Evolutionary conservation across 139 green algal genomes (phyloP).

Genomic region (Chlorella sp.): DNA sequence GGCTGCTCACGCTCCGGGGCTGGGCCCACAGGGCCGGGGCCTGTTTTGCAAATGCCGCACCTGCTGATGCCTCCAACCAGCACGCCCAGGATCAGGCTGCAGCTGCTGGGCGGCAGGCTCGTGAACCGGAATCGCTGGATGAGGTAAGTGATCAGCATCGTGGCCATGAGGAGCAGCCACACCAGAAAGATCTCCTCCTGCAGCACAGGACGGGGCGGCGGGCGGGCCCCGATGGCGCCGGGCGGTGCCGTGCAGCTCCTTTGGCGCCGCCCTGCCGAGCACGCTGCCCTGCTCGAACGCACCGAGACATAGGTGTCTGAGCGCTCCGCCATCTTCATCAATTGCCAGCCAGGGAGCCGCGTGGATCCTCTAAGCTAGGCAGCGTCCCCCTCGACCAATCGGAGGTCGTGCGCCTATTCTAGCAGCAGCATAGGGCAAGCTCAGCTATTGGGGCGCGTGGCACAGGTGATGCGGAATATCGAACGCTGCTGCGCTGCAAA

Average conservation of each 20-base stretch:
- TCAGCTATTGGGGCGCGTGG: not conserved
- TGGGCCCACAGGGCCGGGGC: too few relatives aligned
- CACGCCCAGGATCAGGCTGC: slow-evolving; percentile 57
- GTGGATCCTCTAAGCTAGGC: not conserved
- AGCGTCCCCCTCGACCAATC: not conserved
- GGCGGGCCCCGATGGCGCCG: not conserved
- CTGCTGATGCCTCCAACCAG: slow-evolving; percentile 21
- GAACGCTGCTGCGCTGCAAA: not conserved
- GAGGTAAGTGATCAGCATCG: slow-evolving; percentile 50
- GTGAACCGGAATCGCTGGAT: slow-evolving; percentile 50
- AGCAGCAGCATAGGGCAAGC: not conserved
- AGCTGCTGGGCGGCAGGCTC: slow-evolving; percentile 45
- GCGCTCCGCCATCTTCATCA: not conserved
- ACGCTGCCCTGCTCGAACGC: not conserved
- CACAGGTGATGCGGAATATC: not conserved
- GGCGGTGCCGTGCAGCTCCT: not conserved
- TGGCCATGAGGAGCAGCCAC: slow-evolving; percentile 55
- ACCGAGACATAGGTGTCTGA: not conserved
- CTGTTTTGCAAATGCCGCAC: too few relatives aligned
- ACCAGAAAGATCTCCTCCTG: slow-evolving; percentile 54
- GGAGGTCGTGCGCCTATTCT: too few relatives aligned
- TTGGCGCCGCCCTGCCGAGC: not conserved
- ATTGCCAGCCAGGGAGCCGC: not conserved
- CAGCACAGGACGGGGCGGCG: not conserved
- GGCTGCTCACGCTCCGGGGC: too few relatives aligned